These are phyloP conservation scores for Oryza meridionalis DNA, from an alignment of 176 grass and related monocot genomes.

Conservation along the genomic window DNA sequence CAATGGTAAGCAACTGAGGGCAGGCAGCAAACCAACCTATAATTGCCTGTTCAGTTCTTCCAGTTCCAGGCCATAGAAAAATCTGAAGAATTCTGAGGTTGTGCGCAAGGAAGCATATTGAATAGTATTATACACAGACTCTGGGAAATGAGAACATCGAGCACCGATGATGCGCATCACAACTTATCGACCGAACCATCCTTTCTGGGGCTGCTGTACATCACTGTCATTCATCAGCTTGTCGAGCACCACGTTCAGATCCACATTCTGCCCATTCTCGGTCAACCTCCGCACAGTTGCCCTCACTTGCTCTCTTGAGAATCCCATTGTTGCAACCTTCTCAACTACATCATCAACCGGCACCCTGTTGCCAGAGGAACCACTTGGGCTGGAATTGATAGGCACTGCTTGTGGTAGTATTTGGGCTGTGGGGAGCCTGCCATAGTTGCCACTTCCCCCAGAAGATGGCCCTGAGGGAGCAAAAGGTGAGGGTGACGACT, in stretches of 20 bases:
- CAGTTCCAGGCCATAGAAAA: background rate
- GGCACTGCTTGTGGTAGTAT: conserved; percentile 75
- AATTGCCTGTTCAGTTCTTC: background rate
- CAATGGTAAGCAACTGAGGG: conserved; percentile 8
- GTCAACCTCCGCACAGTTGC: conserved; percentile 87
- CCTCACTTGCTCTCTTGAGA: conserved; percentile 93
- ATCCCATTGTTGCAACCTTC: conserved; percentile 93
- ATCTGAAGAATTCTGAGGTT: background rate
- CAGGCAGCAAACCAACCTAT: background rate
- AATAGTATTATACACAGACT: conserved; percentile 47
- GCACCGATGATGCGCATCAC: background rate
- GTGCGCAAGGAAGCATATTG: background rate
- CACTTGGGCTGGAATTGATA: conserved; percentile 44
- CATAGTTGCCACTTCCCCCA: conserved; percentile 52
- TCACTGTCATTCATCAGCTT: conserved; percentile 83
- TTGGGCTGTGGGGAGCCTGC: conserved; percentile 68
- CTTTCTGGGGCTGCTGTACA: conserved; percentile 64
- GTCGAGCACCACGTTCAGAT: conserved; percentile 93
- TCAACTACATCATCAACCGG: conserved; percentile 85
- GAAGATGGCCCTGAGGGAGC: conserved; percentile 52
- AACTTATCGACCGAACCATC: conserved; percentile 60
- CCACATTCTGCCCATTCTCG: conserved; percentile 92
- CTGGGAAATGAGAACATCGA: background rate
- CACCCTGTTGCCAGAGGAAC: conserved; percentile 56
- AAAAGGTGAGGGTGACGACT: conserved; percentile 51